phyloP scores from a whole-genome alignment of 2,329 filamentous ascomycete genomes.

The Alternaria ventricosa region DNA sequence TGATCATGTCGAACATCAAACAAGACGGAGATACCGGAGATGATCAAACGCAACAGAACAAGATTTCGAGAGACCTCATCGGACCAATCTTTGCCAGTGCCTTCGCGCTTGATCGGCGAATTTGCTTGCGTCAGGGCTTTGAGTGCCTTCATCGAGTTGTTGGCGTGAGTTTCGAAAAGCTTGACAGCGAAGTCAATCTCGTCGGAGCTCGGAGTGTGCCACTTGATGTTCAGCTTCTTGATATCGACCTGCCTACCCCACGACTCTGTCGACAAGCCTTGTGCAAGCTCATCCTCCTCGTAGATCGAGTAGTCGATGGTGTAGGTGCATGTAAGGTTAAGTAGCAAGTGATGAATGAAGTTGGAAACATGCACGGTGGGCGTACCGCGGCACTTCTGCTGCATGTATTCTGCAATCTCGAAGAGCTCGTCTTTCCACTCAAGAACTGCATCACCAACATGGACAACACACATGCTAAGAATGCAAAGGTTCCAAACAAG shows the following conservation, averaged over 20 bases:
- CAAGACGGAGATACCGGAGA: slow-evolving; percentile 86
- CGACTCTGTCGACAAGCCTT: slow-evolving; percentile 76
- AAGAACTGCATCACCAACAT: slow-evolving; percentile 88
- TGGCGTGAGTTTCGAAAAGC: slow-evolving; percentile 84
- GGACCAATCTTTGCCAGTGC: slow-evolving; percentile 98
- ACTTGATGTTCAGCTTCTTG: slow-evolving; percentile 79
- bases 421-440: slow-evolving; percentile 89
- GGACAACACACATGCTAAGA: slow-evolving; percentile 96
- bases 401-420: slow-evolving; percentile 93
- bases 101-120: slow-evolving; percentile 84
- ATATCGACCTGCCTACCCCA: slow-evolving; percentile 85
- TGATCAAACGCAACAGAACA: slow-evolving; percentile 83
- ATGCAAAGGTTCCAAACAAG: slow-evolving; percentile 97
- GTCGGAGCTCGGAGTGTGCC: slow-evolving; percentile 82
- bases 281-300: slow-evolving; percentile 74
- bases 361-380: slow-evolving; percentile 97
- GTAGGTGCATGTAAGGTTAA: slow-evolving; percentile 94
- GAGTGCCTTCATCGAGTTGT: slow-evolving; percentile 76
- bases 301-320: slow-evolving; percentile 88
- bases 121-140: slow-evolving; percentile 80
- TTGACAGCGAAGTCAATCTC: slow-evolving; percentile 91
- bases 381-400: slow-evolving; percentile 90
- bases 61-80: slow-evolving; percentile 93
- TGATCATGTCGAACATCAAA: slow-evolving; percentile 72
- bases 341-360: slow-evolving; percentile 92